Evolutionary conservation across 768 basidiomycete species (phyloP).

Genomic region (Leucocoprinus birnbaumii): DNA sequence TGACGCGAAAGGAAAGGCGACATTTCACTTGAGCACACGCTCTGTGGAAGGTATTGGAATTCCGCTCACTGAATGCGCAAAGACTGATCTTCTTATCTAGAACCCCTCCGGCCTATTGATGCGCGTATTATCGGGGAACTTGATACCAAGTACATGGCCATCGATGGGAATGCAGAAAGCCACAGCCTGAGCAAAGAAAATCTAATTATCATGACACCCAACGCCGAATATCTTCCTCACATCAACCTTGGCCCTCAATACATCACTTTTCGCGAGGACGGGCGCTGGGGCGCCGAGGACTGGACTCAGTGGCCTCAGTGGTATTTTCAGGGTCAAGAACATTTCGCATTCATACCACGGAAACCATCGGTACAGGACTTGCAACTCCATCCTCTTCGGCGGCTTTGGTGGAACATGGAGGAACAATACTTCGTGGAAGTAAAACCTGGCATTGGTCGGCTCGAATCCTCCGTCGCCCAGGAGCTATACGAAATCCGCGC

Average conservation of each 20-base stretch:
- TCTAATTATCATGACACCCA: neutral
- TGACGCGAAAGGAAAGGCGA: too few species aligned
- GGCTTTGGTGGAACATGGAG: constrained; percentile 4
- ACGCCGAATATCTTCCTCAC: neutral
- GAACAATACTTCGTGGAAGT: neutral
- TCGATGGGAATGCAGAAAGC: neutral
- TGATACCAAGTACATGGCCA: neutral
- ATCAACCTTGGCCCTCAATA: neutral
- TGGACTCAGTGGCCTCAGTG: constrained; percentile 7
- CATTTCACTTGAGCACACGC: too few species aligned
- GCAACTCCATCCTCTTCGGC: neutral
- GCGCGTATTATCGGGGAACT: neutral
- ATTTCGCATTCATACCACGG: neutral
- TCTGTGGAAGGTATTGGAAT: too few species aligned
- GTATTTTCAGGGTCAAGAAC: constrained; percentile 2
- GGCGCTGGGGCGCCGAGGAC: neutral
- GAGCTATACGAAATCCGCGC: neutral
- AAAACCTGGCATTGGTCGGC: neutral
- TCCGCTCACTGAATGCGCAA: too few species aligned
- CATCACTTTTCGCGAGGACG: neutral
- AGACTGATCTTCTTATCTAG: too few species aligned
- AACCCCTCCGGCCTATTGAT: neutral
- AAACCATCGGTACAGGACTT: neutral
- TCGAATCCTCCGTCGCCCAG: neutral
- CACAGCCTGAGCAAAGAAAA: neutral